A percentile compares a stretch with the other conserved stretches of the same genome.
Evolutionary conservation across 768 basidiomycete genomes (phyloP).

Genomic region (Rickenella mellea): DNA sequence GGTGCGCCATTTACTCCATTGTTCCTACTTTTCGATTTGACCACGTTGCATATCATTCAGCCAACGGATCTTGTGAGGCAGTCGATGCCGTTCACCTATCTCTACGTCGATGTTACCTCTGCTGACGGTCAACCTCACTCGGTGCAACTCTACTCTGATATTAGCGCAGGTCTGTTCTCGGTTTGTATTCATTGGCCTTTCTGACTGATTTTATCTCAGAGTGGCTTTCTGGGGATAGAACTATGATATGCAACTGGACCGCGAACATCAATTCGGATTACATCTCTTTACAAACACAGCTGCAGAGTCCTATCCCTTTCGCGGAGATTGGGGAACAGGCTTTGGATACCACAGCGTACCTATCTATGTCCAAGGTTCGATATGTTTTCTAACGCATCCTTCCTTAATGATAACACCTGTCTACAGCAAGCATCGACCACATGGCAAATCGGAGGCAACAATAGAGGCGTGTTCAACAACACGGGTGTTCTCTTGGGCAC

Average conservation of each 20-base stretch:
- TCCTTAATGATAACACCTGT: too few species aligned
- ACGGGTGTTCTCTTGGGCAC: constrained; percentile 42
- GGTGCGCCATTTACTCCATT: background rate
- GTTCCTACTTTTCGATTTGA: background rate
- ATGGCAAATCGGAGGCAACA: background rate
- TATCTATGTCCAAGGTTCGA: background rate
- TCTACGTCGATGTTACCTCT: constrained; percentile 9
- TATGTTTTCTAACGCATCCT: too few species aligned
- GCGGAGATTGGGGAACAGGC: background rate
- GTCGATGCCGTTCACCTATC: constrained; percentile 18
- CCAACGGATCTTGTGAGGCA: constrained; percentile 14
- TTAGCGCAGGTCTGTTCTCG: constrained; percentile 12
- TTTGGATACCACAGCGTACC: background rate
- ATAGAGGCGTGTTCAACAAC: constrained; percentile 40
- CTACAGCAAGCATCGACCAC: too few species aligned
- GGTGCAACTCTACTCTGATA: constrained; percentile 18
- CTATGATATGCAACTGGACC: background rate
- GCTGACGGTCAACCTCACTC: constrained; percentile 13
- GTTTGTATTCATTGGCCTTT: background rate
- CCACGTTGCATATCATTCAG: background rate
- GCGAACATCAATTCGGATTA: background rate
- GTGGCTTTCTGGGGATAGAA: background rate
- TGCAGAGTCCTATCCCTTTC: background rate
- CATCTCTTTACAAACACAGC: background rate
- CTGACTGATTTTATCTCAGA: background rate